Conservation (phyloP, 108 stramenopile genomes). For the Conticribra weissflogii region DNA sequence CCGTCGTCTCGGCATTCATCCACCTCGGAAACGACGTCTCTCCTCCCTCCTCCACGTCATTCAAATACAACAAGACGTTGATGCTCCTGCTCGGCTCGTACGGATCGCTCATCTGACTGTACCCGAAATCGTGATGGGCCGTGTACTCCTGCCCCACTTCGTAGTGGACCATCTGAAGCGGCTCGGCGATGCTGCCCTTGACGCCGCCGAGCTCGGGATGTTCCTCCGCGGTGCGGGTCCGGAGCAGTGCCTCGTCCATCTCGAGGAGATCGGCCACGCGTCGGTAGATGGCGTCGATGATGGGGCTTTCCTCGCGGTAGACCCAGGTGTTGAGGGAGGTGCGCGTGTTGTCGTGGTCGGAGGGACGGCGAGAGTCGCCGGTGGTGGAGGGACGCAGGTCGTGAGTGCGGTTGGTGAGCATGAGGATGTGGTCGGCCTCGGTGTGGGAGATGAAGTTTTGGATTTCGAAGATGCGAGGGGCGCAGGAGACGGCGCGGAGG, state of each 20-base stretch:
- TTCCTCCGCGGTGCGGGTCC: constrained; percentile 55
- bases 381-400: constrained; percentile 52
- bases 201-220: constrained; percentile 50
- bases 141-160: constrained; percentile 79
- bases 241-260: constrained; percentile 79
- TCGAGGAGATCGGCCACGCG: constrained; percentile 82
- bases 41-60: constrained; percentile 73
- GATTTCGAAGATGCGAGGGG: constrained; percentile 87
- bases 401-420: constrained; percentile 54
- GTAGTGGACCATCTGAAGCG: constrained; percentile 91
- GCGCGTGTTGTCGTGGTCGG: constrained; percentile 48
- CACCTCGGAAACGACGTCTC: constrained; percentile 81
- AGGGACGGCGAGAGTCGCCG: constrained; percentile 29
- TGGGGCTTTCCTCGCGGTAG: constrained; percentile 54
- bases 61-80: constrained; percentile 85
- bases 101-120: constrained; percentile 44
- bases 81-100: constrained; percentile 67
- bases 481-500: constrained; percentile 64
- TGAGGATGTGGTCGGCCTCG: constrained; percentile 87
- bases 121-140: constrained; percentile 90
- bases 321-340: constrained; percentile 90
- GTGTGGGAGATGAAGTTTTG: constrained; percentile 70
- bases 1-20: constrained; percentile 77
- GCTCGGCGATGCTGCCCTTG: constrained; percentile 63
- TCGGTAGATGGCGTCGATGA: constrained; percentile 87